phyloP scores from a whole-genome alignment of 2,329 filamentous ascomycete species.

The Periconia sp. region DNA sequence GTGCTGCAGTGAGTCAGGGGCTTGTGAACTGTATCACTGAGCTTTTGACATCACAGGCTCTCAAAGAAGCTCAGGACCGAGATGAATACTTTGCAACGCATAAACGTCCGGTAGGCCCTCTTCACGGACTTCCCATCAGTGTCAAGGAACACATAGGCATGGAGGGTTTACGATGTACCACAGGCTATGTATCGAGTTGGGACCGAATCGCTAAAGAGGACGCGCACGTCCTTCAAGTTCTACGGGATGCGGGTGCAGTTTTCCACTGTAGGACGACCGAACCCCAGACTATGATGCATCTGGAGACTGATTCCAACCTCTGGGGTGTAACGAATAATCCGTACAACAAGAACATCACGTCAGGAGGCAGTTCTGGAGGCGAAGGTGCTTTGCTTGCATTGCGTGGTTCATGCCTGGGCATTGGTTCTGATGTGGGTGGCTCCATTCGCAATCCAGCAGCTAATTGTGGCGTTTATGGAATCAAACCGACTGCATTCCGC shows the following conservation, averaged over 20 bases:
- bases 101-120: conserved; percentile 44
- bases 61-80: conserved; percentile 43
- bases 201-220: conserved; percentile 50
- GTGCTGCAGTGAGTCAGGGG: conserved; percentile 28
- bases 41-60: conserved; percentile 38
- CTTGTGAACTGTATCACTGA: conserved; percentile 25
- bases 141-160: conserved; percentile 57
- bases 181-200: conserved; percentile 54
- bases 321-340: conserved; percentile 59
- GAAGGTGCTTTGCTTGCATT: conserved; percentile 59
- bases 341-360: conserved; percentile 53
- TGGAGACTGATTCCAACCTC: conserved; percentile 55
- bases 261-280: conserved; percentile 57
- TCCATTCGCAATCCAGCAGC: conserved; percentile 29
- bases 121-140: conserved; percentile 56
- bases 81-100: conserved; percentile 44
- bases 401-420: conserved; percentile 55
- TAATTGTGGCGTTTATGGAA: conserved; percentile 35
- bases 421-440: conserved; percentile 38
- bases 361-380: conserved; percentile 59
- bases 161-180: conserved; percentile 52
- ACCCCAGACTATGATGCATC: conserved; percentile 57
- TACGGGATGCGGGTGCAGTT: conserved; percentile 53
- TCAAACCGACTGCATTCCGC: conserved; percentile 49
- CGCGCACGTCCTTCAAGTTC: conserved; percentile 52